Base-by-base conservation (phyloP, 2,329 filamentous ascomycete species). In the Albophoma yamanashiensis region DNA sequence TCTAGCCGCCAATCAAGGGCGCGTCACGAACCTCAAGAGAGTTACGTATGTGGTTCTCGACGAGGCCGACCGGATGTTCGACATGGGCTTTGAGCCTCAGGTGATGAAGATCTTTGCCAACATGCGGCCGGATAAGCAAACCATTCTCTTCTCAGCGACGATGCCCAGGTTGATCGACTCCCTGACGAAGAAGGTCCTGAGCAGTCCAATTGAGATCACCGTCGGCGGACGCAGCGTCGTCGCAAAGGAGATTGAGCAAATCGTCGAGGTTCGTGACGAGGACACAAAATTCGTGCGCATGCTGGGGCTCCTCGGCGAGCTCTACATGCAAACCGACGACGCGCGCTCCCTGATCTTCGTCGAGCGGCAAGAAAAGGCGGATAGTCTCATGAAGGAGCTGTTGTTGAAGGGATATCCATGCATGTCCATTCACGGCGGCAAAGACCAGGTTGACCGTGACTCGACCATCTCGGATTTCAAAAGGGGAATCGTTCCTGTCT, bases 31-130 rank as follows among this genome's bases (percentile, higher is more conserved):
- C 69, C 80, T 99, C 60, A 86, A 84, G 66, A 84, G 94, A 64
- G 91, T 96, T 15, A 94, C 91, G 0, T 99, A 97, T 71, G 86
- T 97, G 31, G 94, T 99, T 14, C 83, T 99, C 45, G 94, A 99
- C 71, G 94, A 99, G 76, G 94, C 94, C 56, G 94, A 99, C 74
- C 89, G 94, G 63, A 97, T 99, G 94, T 97, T 97, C 71, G 94
- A 99, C 73, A 97, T 99, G 94, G 94, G 94, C 17, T 99, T 99
- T 70, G 93, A 96, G 75, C 93, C 94, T 2, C 94, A 99, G 73
- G 92, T 99, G 59, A 94, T 94, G 85, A 97, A 96, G 74, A 94
- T 99, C 61, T 87, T 97, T 70, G 86, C 86, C 65, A 96, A 94
- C 68, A 89, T 96, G 71, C 88, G 94, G 56, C 92, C 94, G 0